Evolutionary conservation across 2,329 filamentous ascomycete species (phyloP).

Genomic region (Zymoseptoria brevis): DNA sequence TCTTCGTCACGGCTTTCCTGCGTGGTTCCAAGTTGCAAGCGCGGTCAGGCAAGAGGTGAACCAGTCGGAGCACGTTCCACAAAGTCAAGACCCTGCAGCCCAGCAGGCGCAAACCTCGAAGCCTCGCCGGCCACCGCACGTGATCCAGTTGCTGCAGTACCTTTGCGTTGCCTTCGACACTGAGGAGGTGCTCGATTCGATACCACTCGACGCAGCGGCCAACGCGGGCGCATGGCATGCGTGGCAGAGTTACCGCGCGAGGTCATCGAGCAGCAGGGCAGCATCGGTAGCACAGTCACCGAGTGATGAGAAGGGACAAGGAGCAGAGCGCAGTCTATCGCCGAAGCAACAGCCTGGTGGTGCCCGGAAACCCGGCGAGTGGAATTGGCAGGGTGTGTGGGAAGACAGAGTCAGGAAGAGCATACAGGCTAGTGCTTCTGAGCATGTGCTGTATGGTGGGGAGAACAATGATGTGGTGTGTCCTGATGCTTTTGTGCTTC

Average conservation of each 20-base stretch:
- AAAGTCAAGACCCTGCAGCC: slow-evolving; percentile 1
- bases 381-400: slow-evolving; percentile 99
- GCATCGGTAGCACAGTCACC: slow-evolving; percentile 7
- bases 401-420: slow-evolving; percentile 77
- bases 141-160: slow-evolving; percentile 63
- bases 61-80: slow-evolving; percentile 3
- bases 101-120: slow-evolving; percentile 1
- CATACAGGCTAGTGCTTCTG: slow-evolving; percentile 67
- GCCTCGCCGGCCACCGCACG: slow-evolving; percentile 20
- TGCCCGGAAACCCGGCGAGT: slow-evolving; percentile 65
- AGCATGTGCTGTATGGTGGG: slow-evolving; percentile 68
- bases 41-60: slow-evolving; percentile 1
- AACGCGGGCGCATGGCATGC: slow-evolving; percentile 92
- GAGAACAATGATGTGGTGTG: slow-evolving; percentile 65
- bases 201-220: slow-evolving; percentile 74
- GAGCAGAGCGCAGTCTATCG: slow-evolving; percentile 17
- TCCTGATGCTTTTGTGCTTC: background rate
- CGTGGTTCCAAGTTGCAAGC: slow-evolving; percentile 57
- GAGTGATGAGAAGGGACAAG: slow-evolving; percentile 7
- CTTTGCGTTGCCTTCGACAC: slow-evolving; percentile 76
- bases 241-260: slow-evolving; percentile 65
- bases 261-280: slow-evolving; percentile 21
- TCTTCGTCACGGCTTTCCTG: slow-evolving; percentile 79
- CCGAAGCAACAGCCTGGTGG: slow-evolving; percentile 31
- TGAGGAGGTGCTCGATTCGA: slow-evolving; percentile 64